phyloP scores from a whole-genome alignment of 768 basidiomycete genomes.

The Phlebiopsis flavidoalba region DNA sequence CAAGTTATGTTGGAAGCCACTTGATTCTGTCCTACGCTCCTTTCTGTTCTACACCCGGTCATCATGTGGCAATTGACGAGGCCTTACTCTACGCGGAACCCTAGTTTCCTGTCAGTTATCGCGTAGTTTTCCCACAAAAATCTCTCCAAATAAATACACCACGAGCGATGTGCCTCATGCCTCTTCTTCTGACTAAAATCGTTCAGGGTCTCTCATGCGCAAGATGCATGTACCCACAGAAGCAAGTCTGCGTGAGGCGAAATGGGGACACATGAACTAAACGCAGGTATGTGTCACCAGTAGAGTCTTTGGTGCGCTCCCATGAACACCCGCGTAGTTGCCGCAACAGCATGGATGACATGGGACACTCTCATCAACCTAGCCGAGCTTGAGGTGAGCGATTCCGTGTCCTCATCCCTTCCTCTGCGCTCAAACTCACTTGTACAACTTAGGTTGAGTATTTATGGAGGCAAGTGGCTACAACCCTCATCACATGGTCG shows the following conservation, averaged over 20 bases:
- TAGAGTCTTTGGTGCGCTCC: no score
- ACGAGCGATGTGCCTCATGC: no score
- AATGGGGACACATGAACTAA: background rate
- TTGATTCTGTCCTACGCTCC: no score
- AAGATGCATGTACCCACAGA: background rate
- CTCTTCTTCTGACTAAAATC: no score
- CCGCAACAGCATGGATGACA: constrained; percentile 5
- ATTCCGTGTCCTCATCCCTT: background rate
- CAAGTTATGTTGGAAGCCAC: no score
- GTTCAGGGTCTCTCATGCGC: background rate
- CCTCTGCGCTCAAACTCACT: background rate
- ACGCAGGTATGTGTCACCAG: background rate
- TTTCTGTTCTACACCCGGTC: no score
- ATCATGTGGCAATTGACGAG: no score
- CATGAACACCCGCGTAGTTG: constrained; percentile 31
- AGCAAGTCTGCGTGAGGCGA: background rate
- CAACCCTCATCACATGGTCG: background rate
- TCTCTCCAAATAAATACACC: no score
- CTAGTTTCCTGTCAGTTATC: no score
- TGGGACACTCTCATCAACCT: constrained; percentile 16
- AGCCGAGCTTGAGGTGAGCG: constrained; percentile 14
- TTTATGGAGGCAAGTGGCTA: constrained; percentile 3
- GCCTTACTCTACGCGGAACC: no score
- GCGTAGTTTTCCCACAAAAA: no score
- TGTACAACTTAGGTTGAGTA: constrained; percentile 1